phyloP scores from a whole-genome alignment of 1,284 basidiomycete species.

The Fomitopsis betulina region DNA sequence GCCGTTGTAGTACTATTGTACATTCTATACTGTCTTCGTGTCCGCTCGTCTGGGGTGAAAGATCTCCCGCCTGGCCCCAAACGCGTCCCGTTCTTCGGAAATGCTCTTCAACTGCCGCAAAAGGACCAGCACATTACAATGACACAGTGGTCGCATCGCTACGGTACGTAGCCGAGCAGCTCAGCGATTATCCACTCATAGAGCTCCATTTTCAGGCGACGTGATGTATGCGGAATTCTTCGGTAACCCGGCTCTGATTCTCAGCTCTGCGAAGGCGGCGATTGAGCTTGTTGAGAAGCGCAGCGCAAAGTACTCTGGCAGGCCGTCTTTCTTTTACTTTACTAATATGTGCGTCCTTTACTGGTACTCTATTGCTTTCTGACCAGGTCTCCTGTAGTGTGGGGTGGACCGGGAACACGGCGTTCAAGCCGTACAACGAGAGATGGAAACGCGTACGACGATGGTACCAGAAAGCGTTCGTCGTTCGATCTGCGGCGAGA shows the following conservation, averaged over 20 bases:
- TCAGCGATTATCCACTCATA: conserved; percentile 26
- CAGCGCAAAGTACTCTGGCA: conserved; percentile 35
- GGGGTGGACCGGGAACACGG: conserved; percentile 33
- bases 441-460: conserved; percentile 25
- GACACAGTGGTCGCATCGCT: conserved; percentile 15
- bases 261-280: conserved; percentile 32
- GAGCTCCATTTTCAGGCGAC: background rate
- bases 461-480: conserved; percentile 26
- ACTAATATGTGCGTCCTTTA: background rate
- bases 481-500: conserved; percentile 14
- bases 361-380: background rate
- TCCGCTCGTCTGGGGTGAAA: too few relatives aligned
- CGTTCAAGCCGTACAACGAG: conserved; percentile 23
- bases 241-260: conserved; percentile 31
- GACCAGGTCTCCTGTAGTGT: conserved; percentile 29
- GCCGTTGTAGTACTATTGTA: too few relatives aligned
- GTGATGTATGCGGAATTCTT: conserved; percentile 19
- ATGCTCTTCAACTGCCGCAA: conserved; percentile 40
- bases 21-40: too few relatives aligned
- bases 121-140: conserved; percentile 37
- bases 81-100: conserved; percentile 43
- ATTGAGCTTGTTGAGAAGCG: conserved; percentile 37
- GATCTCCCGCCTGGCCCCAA: conserved; percentile 41
- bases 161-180: conserved; percentile 15
- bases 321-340: conserved; percentile 16